Conservation (phyloP, 331 rosid species). For the Malus hybrid region DNA sequence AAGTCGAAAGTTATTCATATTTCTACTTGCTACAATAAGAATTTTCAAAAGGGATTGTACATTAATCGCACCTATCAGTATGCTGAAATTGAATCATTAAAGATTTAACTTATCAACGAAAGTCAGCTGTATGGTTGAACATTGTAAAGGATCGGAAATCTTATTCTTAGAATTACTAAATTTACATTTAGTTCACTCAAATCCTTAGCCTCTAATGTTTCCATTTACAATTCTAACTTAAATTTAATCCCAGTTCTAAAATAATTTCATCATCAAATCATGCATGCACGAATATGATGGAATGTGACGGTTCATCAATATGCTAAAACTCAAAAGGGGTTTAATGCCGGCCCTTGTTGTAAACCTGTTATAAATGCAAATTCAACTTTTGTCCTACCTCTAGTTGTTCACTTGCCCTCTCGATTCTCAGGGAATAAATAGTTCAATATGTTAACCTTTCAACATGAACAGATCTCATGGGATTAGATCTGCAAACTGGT, state of each 20-base stretch:
- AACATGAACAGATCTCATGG: slow-evolving; percentile 14
- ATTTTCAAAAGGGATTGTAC: not conserved
- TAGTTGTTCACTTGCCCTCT: not conserved
- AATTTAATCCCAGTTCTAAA: not conserved
- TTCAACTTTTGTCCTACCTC: not conserved
- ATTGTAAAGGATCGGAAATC: not conserved
- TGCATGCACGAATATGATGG: not conserved
- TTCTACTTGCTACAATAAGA: not conserved
- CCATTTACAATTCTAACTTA: not conserved
- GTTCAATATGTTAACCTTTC: not conserved
- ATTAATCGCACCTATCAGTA: not conserved
- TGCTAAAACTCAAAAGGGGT: not conserved
- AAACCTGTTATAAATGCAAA: not conserved
- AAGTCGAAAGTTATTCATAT: not conserved
- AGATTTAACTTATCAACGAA: not conserved
- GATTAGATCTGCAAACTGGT: slow-evolving; percentile 20
- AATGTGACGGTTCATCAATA: not conserved
- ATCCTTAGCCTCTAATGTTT: not conserved
- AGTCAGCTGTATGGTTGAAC: not conserved
- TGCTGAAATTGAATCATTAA: not conserved
- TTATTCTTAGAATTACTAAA: not conserved
- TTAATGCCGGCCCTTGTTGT: not conserved
- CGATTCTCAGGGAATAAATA: not conserved
- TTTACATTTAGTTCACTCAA: not conserved
- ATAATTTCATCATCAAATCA: not conserved